Conservation (phyloP, 2,329 filamentous ascomycete genomes). For the Cordyceps cateniannulata region DNA sequence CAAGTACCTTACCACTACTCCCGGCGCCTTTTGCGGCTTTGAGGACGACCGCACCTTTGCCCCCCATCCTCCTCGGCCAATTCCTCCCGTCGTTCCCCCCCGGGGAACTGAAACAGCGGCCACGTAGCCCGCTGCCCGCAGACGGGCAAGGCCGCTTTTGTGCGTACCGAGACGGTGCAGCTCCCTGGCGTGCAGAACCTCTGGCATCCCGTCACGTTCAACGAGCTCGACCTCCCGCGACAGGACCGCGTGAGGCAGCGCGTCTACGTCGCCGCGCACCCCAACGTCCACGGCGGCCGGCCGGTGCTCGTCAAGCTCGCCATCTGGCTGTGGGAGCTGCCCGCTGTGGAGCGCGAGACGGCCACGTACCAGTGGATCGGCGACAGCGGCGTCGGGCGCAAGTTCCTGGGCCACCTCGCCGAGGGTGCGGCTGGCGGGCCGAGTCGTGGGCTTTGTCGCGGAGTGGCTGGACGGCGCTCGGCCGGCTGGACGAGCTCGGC, state of each 20-base stretch:
- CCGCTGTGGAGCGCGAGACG: slow-evolving; percentile 20
- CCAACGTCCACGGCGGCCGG: slow-evolving; percentile 17
- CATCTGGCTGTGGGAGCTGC: slow-evolving; percentile 23
- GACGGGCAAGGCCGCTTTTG: slow-evolving; percentile 17
- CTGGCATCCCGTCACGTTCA: slow-evolving; percentile 20
- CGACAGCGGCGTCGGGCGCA: slow-evolving; percentile 19
- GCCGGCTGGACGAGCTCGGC: slow-evolving; percentile 20
- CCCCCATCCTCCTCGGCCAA: slow-evolving; percentile 20
- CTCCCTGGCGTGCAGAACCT: slow-evolving; percentile 17
- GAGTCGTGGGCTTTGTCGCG: slow-evolving; percentile 22
- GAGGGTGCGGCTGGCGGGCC: slow-evolving; percentile 20
- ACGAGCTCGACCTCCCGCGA: slow-evolving; percentile 21
- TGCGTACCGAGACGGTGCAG: slow-evolving; percentile 16
- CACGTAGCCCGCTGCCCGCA: slow-evolving; percentile 10
- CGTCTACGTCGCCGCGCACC: slow-evolving; percentile 21
- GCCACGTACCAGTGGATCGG: slow-evolving; percentile 22
- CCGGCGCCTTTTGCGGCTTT: slow-evolving; percentile 19
- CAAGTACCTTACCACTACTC: slow-evolving; percentile 21
- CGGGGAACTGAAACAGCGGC: slow-evolving; percentile 21
- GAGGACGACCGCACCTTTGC: slow-evolving; percentile 22
- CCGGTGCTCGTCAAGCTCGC: slow-evolving; percentile 23
- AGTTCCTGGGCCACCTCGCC: slow-evolving; percentile 24
- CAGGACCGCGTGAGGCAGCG: slow-evolving; percentile 19
- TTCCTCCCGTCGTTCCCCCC: slow-evolving; percentile 22
- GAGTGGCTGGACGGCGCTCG: slow-evolving; percentile 20